Base-by-base conservation (phyloP, 202 grass and related monocot genomes). In the Schoenoplectus tabernaemontani region DNA sequence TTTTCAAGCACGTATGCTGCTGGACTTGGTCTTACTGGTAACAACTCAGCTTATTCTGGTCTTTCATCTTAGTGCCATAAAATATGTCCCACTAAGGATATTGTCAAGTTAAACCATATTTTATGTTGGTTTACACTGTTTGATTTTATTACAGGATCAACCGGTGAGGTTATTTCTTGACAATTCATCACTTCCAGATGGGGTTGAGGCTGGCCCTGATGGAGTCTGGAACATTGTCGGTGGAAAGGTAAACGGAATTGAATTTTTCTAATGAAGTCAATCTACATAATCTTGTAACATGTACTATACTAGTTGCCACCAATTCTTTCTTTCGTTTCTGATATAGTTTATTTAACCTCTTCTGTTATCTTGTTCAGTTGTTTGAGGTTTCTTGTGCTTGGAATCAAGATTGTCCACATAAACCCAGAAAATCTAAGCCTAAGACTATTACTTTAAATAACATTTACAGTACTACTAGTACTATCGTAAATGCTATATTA, bases 201-300 rank as follows among this genome's bases (percentile, higher is more conserved):
- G 95, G 80, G 81, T 98, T 24, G 91, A 98, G 73, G 89, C 87
- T 70, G 84, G 86, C 80, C 84, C 86, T 79, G 95, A 92, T 19
- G 95, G 91, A 32, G 85, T 90, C 64, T 98, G 95, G 95, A 91
- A 42, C 83, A 90, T 98, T 82, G 95, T 98, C 16, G 91, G 95
- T 61, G 91, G 95, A 16, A 98, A 98, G 89, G 95, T 98, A 76
- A 84, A 77, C 32, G 33, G 68, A 28, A 85, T 59, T 12, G 17
- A 41, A 16, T 46, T 23, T 77, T 84, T 59, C 2, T 0, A 6
- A 12, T 36, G 24, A 72, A 50, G 10, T 72, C 68, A 72, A 44
- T 32, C 41, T 53, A 17, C 44, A 51, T 73, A 73, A 51, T 51
- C 69, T 73, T 73, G 41, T 11, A 28, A 7, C 10, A 22, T 71